Evolutionary conservation across 2,329 filamentous ascomycete species (phyloP), one percentile per base, ranked within the genome.

Genomic region (Penicillium sp.): DNA sequence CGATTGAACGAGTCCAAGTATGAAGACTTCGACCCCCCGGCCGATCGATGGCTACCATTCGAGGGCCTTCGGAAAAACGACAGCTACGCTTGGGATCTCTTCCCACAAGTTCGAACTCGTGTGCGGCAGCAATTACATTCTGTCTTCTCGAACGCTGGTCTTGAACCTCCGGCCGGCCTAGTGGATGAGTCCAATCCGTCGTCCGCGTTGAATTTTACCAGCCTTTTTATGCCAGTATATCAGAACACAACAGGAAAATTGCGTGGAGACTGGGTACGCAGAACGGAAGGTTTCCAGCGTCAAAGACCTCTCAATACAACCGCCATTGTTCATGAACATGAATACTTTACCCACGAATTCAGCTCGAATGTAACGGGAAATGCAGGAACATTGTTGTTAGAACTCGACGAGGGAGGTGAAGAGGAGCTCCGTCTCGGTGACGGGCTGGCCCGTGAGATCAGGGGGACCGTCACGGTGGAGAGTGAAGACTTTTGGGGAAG

Each of bases 291-390:
- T 65, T 38, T 59, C 47, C 46, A 70, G 65, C 58, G 69, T 56
- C 59, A 35, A 13, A 36, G 73, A 56, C 58, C 76, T 70, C 60
- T 74, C 29, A 88, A 88, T 52, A 66, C 84, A 30, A 81, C 77
- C 20, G 73, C 73, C 9, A 78, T 84, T 44, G 74, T 77, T 9
- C 78, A 81, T 1, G 74, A 70, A 9, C 73, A 84, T 44, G 75
- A 79, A 29, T 94, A 88, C 71, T 73, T 77, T 14, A 72, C 74
- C 29, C 65, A 68, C 17, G 74, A 79, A 10, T 95, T 85, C 75
- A 77, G 77, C 16, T 77, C 85, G 46, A 95, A 95, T 61, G 72
- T 94, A 41, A 95, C 88, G 0, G 85, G 86, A 1, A 57, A 63
- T 2, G 72, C 77, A 32, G 86, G 86, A 10, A 79, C 75, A 44